phyloP scores from a whole-genome alignment of 257 asterid genomes.

The Mitragyna speciosa region DNA sequence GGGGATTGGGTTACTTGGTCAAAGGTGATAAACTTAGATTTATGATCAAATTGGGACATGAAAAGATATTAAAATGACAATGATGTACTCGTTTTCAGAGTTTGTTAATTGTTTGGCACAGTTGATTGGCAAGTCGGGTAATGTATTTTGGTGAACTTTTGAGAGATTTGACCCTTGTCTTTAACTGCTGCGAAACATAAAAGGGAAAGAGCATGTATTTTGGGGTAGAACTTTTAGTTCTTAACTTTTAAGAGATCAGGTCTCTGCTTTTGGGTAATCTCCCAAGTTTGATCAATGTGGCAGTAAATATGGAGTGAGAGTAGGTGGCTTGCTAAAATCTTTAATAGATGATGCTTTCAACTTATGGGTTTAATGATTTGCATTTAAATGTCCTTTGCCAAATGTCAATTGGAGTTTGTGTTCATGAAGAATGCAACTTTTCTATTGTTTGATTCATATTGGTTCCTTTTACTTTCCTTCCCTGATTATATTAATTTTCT shows the following conservation, averaged over 20 bases:
- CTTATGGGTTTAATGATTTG: background rate
- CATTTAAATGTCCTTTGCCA: background rate
- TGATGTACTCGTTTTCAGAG: background rate
- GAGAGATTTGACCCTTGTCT: background rate
- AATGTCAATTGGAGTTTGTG: background rate
- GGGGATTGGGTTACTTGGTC: background rate
- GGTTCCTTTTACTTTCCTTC: background rate
- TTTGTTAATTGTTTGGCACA: background rate
- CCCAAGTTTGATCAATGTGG: background rate
- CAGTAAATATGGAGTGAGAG: background rate
- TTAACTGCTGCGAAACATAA: no score
- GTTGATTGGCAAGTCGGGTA: background rate
- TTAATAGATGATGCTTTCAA: background rate
- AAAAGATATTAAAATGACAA: background rate
- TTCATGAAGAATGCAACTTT: background rate
- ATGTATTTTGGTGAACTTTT: no score
- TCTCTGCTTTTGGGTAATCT: background rate
- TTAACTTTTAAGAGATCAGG: background rate
- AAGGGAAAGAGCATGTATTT: no score
- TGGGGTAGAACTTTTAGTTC: no score
- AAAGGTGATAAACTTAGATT: background rate
- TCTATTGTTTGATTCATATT: background rate
- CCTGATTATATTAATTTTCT: background rate
- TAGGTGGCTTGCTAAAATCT: background rate
- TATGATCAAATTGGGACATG: background rate